Conservation (phyloP, 2,329 filamentous ascomycete species). For the Neurospora sp. region DNA sequence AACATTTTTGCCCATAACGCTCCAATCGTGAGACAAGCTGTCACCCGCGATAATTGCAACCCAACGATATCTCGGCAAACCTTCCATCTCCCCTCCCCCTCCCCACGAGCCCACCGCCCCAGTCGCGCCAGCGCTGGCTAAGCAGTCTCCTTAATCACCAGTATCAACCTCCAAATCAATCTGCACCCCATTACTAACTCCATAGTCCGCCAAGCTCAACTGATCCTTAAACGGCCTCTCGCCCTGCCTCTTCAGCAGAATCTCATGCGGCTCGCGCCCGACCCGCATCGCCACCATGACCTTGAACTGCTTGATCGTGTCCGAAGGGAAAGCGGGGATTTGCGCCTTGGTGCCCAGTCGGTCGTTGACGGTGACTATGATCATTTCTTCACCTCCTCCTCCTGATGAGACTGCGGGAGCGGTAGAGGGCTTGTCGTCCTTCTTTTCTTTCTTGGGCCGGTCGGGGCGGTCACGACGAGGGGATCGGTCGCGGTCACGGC, state of each 20-base stretch:
- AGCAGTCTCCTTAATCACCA: slow-evolving; percentile 35
- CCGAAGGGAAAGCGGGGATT: slow-evolving; percentile 78
- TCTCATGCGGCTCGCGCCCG: slow-evolving; percentile 81
- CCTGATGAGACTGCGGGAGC: slow-evolving; percentile 12
- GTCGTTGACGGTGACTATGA: slow-evolving; percentile 89
- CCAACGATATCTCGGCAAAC: no score
- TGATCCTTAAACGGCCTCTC: slow-evolving; percentile 91
- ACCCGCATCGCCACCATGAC: slow-evolving; percentile 84
- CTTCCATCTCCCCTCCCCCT: no score
- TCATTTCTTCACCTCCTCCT: slow-evolving; percentile 63
- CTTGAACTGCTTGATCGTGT: slow-evolving; percentile 81
- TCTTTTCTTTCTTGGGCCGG: slow-evolving; percentile 34
- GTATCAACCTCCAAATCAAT: slow-evolving; percentile 54
- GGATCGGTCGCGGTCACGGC: slow-evolving; percentile 18
- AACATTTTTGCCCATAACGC: background rate
- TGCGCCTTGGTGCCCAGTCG: slow-evolving; percentile 91
- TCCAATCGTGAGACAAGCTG: no score
- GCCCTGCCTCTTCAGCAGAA: slow-evolving; percentile 83
- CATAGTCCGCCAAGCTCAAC: slow-evolving; percentile 81
- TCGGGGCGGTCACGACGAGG: slow-evolving; percentile 13
- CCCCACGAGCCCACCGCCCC: no score
- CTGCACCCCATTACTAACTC: slow-evolving; percentile 82
- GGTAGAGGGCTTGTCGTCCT: slow-evolving; percentile 17
- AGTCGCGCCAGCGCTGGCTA: no score
- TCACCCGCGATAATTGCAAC: no score